Base-by-base conservation (phyloP, 441 rosid species). In the Populus trichocarpa region DNA sequence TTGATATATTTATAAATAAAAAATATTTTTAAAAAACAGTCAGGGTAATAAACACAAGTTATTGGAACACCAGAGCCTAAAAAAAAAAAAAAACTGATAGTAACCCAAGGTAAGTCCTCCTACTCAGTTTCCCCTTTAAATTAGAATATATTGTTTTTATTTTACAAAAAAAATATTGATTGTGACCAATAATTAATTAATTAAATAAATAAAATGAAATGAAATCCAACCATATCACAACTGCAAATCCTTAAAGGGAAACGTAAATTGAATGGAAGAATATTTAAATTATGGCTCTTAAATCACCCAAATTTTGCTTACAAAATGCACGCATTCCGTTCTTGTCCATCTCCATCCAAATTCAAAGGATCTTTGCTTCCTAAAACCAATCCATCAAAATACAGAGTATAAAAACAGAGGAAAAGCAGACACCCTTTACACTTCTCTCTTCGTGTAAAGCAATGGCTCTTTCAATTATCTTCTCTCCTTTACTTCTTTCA, bases 381-480 rank as follows among this genome's bases (percentile, higher is more conserved):
- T 67, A 12, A 73, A 50, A 78, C 46, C 70, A 68, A n/a, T 38
- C 72, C 50, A 64, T 71, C 57, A 14, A 14, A 13, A 46, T n/a
- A 46, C 82, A 71, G 77, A 67, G 74, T 76, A 81, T 77, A 76
- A 80, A 72, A 79, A 74, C 81, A 80, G 79, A 72, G 82, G 78
- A 78, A 79, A 84, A 78, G 61, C 78, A 69, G 77, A 74, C 64
- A 3, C n/a, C 40, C 74, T 73, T 73, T 71, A 35, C 76, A 12
- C 26, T 22, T 2, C 66, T 33, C 30, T 6, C 11, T 20, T 16
- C 32, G 59, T 6, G 9, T 35, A 82, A 74, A 69, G 61, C 84
- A 78, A 83, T 85, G 87, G 78, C 75, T 71, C 79, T 83, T 70
- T 71, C 88, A 76, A 26, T 71, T 74, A 69, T 68, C 71, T 13